Evolutionary conservation across 1,284 basidiomycete species (phyloP), one percentile per base, ranked within the genome.

Genomic region (Cutaneotrichosporon curvatum): DNA sequence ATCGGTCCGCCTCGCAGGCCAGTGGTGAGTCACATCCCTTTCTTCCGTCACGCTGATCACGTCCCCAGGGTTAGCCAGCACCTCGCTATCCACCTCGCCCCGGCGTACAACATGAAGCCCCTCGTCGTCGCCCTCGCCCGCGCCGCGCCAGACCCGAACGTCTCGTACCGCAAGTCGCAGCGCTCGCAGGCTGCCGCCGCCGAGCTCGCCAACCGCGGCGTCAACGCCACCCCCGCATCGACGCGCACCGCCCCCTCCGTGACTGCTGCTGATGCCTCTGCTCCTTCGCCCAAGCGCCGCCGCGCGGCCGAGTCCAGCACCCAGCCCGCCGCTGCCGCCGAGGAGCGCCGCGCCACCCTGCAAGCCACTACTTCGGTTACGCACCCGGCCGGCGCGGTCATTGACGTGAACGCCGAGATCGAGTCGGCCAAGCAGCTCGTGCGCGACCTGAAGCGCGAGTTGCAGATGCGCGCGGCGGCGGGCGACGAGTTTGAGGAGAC

Each of bases 1-100:
- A 40, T 65, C 64, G 78, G 60, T 84, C 43, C 57, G 88, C 56
- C 82, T 96, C 42, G 90, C 91, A 15, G 91, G 91, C 19, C 85
- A 83, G 43, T 96, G 72, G 71, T 68, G 45, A 35, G 66, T 59
- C n/a, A n/a, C n/a, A n/a, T n/a, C n/a, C n/a, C n/a, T n/a, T n/a
- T n/a, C n/a, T n/a, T n/a, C n/a, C n/a, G n/a, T n/a, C n/a, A n/a
- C n/a, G n/a, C n/a, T n/a, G n/a, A n/a, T n/a, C n/a, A n/a, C n/a
- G n/a, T n/a, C 9, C 35, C 2, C 44, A 70, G 90, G 91, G 83
- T 92, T 60, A 79, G 79, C 51, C 78, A 84, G 25, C 71, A 78
- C 4, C 72, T 84, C n/a, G 90, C 91, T 3, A 65, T 80, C 39
- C 68, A 71, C 48, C 58, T 74, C n/a, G 72, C 73, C 14, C 62